Evolutionary conservation across 306 rosid genomes (phyloP), one percentile per base, ranked within the genome.

Genomic region (Luffa acutangula): DNA sequence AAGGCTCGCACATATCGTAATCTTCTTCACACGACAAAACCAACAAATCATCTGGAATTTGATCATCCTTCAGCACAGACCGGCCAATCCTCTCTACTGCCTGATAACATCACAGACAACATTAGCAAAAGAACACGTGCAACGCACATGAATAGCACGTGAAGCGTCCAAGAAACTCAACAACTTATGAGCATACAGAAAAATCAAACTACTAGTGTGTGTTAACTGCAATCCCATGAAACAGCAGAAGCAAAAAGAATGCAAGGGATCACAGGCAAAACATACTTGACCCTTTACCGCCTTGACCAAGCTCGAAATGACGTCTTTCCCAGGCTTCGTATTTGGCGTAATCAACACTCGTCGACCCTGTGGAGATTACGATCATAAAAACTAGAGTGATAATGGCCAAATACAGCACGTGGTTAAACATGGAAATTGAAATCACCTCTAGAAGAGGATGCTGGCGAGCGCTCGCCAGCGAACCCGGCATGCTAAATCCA

Each of bases 1-100:
- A 90, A 57, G 99, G 93, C 80, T 88, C 78, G 63, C 96, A 95
- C 34, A 83, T 69, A 77, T 79, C 85, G 75, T 88, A 91, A 86
- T 96, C 99, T 80, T 95, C 97, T 87, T 93, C 99, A 59, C 96
- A 91, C 14, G 99, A 93, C 51, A 95, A 81, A 82, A 95, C 85
- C 85, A 96, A 87, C 42, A 96, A 85, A 87, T 90, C 90, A 78
- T 91, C 96, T 54, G 88, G 88, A 83, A 85, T 65, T 76, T 85
- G 85, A 64, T 83, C 86, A 60, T 83, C 90, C 77, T 90, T 88
- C 84, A 89, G 37, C 79, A 54, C 66, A 59, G 90, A 90, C 80
- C 90, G 84, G 76, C 97, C 86, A 18, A 87, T 82, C 83, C 91
- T 91, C 91, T 89, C 96, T 66, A 90, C 82, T 0, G 87, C 92